Base-by-base conservation (phyloP, 345 rosid genomes). In the Erodium maritimum region DNA sequence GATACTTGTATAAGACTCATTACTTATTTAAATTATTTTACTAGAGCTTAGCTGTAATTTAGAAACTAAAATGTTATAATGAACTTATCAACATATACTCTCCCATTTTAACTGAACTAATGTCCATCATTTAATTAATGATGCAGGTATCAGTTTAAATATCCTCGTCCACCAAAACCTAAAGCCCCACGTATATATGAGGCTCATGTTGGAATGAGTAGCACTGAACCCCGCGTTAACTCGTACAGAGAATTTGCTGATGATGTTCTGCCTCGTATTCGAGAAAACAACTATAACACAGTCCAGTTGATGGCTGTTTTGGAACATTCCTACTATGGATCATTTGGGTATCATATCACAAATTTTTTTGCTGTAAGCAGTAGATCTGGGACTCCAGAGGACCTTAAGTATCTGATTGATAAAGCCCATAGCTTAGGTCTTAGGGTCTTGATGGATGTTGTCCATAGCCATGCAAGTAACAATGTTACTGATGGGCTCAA, bases 171-270 rank as follows among this genome's bases (percentile, higher is more conserved):
- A 58, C 84, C 82, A 48, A 86, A 78, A 67, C 87, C 87, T 53
- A 65, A 61, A 45, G 85, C 86, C 29, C 86, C 84, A 23, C 78
- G 90, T 25, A 76, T 86, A 70, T 86, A 86, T 57, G 95, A 86
- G 67, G 90, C 87, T 22, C 95, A 86, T 75, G 95, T 83, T 65
- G 95, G 95, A 71, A 83, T 86, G 95, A 86, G 90, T 58, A 64
- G 90, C 67, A 58, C 83, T n/a, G 90, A 86, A 81, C 82, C 82
- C 42, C 66, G 76, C 10, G 57, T 86, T 63, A 86, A 73, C 68
- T 73, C 95, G 58, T 86, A 83, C 67, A 77, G 86, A 68, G 90
- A 83, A 66, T 86, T 86, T 68, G 90, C 95, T 9, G 90, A 86
- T 68, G 57, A 78, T 64, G 82, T 86, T 69, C 67, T 86, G 72